Percentiles rank a stretch among this genome's conserved stretches.
Conservation (phyloP, 2,329 filamentous ascomycete species). For the Xylaria sp. region DNA sequence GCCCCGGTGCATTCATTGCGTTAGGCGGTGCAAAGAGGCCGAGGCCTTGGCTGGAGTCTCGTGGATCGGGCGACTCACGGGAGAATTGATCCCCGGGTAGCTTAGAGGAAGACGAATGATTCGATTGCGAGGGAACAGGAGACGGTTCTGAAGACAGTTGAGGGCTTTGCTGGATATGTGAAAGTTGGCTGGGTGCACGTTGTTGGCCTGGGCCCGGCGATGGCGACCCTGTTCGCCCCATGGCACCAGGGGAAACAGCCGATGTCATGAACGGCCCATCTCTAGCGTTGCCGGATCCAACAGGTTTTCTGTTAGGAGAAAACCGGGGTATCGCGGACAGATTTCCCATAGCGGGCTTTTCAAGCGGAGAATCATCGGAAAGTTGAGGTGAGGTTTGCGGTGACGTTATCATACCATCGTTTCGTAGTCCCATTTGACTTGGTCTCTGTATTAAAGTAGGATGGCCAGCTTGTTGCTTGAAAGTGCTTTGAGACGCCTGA, state of each 20-base stretch:
- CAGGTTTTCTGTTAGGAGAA: slow-evolving; percentile 49
- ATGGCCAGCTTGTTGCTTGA: slow-evolving; percentile 35
- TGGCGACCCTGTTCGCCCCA: slow-evolving; percentile 27
- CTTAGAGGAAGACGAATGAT: slow-evolving; percentile 37
- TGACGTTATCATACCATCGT: slow-evolving; percentile 9
- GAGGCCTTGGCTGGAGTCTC: slow-evolving; percentile 32
- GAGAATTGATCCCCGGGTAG: slow-evolving; percentile 30
- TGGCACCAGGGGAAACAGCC: slow-evolving; percentile 24
- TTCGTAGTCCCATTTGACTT: slow-evolving; percentile 15
- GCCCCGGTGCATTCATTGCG: slow-evolving; percentile 21
- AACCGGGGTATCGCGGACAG: slow-evolving; percentile 34
- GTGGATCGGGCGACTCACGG: slow-evolving; percentile 34
- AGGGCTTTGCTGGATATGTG: slow-evolving; percentile 42
- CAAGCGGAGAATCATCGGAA: slow-evolving; percentile 40
- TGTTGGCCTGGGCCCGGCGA: slow-evolving; percentile 39
- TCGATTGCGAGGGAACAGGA: slow-evolving; percentile 40
- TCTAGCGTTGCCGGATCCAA: slow-evolving; percentile 44
- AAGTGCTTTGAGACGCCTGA: slow-evolving; percentile 38
- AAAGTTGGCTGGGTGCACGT: slow-evolving; percentile 39
- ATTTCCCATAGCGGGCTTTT: slow-evolving; percentile 35
- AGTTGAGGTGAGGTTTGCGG: slow-evolving; percentile 36
- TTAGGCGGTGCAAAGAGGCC: slow-evolving; percentile 31
- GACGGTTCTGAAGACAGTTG: slow-evolving; percentile 44
- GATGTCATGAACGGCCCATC: slow-evolving; percentile 40
- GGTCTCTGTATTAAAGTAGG: slow-evolving; percentile 23